Percentiles rank a stretch among this genome's conserved stretches.
phyloP scores from a whole-genome alignment of 208 protist species.

The Trypanosoma boissoni region DNA sequence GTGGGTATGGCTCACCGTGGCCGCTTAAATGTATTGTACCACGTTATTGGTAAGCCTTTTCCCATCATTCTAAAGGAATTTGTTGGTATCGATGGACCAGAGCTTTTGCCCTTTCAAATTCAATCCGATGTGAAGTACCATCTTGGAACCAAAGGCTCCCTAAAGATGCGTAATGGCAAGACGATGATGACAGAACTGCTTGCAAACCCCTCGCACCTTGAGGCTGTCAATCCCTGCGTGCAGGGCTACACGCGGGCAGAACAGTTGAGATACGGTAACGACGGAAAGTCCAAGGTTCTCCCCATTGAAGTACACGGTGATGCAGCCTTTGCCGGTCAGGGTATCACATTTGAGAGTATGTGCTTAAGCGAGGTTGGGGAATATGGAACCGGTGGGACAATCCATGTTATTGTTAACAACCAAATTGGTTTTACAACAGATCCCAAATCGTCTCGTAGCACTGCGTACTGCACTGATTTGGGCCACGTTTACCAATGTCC shows the following conservation, averaged over 20 bases:
- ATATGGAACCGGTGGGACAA: conserved; percentile 95
- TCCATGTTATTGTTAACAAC: conserved; percentile 99
- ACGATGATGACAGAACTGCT: conserved; percentile 94
- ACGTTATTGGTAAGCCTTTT: conserved; percentile 96
- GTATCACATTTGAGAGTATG: conserved; percentile 97
- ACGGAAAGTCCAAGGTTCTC: conserved; percentile 63
- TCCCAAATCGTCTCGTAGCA: conserved; percentile 93
- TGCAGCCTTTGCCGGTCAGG: conserved; percentile 97
- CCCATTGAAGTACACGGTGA: conserved; percentile 97
- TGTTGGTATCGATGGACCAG: conserved; percentile 54
- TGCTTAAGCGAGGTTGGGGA: conserved; percentile 90
- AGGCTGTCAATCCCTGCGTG: conserved; percentile 98
- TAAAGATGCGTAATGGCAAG: conserved; percentile 78
- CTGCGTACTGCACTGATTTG: conserved; percentile 97
- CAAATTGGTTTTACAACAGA: conserved; percentile 99
- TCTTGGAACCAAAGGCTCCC: conserved; percentile 86
- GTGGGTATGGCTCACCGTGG: conserved; percentile 99
- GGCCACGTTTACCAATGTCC: conserved; percentile 94
- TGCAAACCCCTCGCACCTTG: conserved; percentile 98
- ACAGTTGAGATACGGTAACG: conserved; percentile 77
- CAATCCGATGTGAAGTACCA: conserved; percentile 99
- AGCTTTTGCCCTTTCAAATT: conserved; percentile 89
- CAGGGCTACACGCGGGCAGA: conserved; percentile 96
- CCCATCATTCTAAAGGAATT: conserved; percentile 92
- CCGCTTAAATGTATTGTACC: conserved; percentile 96